A percentile compares a stretch with the other conserved stretches of the same genome.
Conservation (phyloP, 495 filamentous ascomycete species). For the Mytilinidion resinicola region DNA sequence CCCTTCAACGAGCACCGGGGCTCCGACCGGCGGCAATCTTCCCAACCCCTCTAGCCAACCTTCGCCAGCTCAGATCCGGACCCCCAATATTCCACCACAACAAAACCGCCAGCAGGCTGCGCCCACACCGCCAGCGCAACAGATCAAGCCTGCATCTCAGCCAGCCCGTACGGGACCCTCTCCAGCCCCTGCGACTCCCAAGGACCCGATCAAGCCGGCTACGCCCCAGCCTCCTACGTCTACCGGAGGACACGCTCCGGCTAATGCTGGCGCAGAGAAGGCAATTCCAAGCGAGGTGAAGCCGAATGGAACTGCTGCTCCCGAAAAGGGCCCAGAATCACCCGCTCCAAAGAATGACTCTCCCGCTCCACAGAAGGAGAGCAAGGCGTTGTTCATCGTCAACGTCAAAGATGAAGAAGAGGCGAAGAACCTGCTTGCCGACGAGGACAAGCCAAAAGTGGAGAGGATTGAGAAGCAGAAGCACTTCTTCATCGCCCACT, state of each 20-base stretch:
- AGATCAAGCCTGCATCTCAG: slow-evolving; percentile 46
- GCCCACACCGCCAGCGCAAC: slow-evolving; percentile 37
- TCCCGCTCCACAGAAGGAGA: slow-evolving; percentile 39
- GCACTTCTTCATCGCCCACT: slow-evolving; percentile 73
- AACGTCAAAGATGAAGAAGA: slow-evolving; percentile 71
- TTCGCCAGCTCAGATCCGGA: slow-evolving; percentile 29
- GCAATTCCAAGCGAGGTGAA: slow-evolving; percentile 33
- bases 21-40: slow-evolving; percentile 9
- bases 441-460: slow-evolving; percentile 77
- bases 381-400: slow-evolving; percentile 77
- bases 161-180: slow-evolving; percentile 39
- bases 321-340: slow-evolving; percentile 22
- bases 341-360: slow-evolving; percentile 23
- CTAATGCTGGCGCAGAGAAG: slow-evolving; percentile 34
- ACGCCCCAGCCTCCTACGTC: slow-evolving; percentile 46
- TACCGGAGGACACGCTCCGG: slow-evolving; percentile 29
- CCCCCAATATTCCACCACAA: slow-evolving; percentile 30
- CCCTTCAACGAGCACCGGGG: slow-evolving; percentile 30
- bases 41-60: slow-evolving; percentile 33
- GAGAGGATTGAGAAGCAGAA: slow-evolving; percentile 68
- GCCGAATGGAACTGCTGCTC: slow-evolving; percentile 36
- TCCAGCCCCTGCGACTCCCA: slow-evolving; percentile 46
- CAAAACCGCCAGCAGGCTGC: slow-evolving; percentile 37
- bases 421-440: slow-evolving; percentile 67
- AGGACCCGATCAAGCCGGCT: slow-evolving; percentile 42